A percentile compares a stretch with the other conserved stretches of the same genome.
Evolutionary conservation across 768 basidiomycete species (phyloP).

Genomic region (Suillus subalutaceus): DNA sequence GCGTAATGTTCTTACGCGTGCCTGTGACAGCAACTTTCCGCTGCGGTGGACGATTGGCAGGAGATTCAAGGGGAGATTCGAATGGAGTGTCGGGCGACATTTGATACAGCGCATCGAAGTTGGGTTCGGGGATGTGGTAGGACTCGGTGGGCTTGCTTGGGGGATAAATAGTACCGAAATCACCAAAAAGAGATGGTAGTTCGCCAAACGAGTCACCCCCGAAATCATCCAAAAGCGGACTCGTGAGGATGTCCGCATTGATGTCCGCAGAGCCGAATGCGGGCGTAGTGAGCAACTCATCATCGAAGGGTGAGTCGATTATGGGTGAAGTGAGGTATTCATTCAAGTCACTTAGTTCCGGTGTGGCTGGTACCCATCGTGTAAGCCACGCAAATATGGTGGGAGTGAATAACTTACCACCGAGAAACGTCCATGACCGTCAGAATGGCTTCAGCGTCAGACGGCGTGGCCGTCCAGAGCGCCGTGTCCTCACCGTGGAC

Average conservation of each 20-base stretch:
- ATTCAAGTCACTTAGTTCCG: conserved; percentile 43
- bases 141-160: conserved; percentile 17
- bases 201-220: conserved; percentile 36
- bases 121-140: conserved; percentile 18
- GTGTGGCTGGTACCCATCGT: conserved; percentile 35
- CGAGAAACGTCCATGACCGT: conserved; percentile 43
- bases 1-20: conserved; percentile 72
- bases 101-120: conserved; percentile 43
- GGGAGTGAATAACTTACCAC: conserved; percentile 30
- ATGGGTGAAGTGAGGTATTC: conserved; percentile 52
- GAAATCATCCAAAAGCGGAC: conserved; percentile 42
- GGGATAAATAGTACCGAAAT: conserved; percentile 22
- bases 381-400: not conserved
- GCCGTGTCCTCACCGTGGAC: conserved; percentile 34
- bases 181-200: conserved; percentile 36
- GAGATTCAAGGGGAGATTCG: conserved; percentile 30
- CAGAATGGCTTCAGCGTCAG: conserved; percentile 36
- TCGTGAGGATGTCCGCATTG: conserved; percentile 43
- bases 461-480: conserved; percentile 25
- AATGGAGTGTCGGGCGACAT: conserved; percentile 48
- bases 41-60: conserved; percentile 27
- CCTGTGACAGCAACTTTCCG: conserved; percentile 53
- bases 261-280: conserved; percentile 40
- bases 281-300: conserved; percentile 46
- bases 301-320: conserved; percentile 50